Percentiles rank a stretch among this genome's conserved stretches.
Evolutionary conservation across 768 basidiomycete genomes (phyloP).

Genomic region (Pluteus cervinus): DNA sequence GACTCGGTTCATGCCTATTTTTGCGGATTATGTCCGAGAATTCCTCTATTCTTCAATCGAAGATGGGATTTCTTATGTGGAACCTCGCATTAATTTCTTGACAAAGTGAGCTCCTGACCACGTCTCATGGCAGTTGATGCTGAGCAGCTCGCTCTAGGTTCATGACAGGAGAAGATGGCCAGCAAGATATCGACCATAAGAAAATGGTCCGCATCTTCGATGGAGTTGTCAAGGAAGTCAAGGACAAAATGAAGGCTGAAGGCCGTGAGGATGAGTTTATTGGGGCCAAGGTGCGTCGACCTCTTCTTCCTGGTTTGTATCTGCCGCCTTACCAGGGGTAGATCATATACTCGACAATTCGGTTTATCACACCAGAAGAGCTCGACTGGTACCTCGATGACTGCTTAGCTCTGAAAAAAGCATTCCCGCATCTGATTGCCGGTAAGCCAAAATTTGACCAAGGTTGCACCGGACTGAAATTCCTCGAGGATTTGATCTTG

Average conservation of each 20-base stretch:
- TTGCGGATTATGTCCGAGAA: conserved; percentile 50
- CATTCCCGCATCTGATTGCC: conserved; percentile 67
- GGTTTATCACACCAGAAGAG: conserved; percentile 47
- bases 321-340: conserved; percentile 15
- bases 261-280: conserved; percentile 58
- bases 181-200: conserved; percentile 50
- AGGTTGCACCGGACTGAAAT: conserved; percentile 3
- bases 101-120: conserved; percentile 35
- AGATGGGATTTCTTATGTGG: conserved; percentile 69
- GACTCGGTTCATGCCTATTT: conserved; percentile 51
- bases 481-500: conserved; percentile 65
- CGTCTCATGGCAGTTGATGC: background rate
- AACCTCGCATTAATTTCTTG: conserved; percentile 62
- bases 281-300: conserved; percentile 52
- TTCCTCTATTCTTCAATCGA: conserved; percentile 58
- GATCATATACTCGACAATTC: conserved; percentile 69
- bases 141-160: conserved; percentile 27
- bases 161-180: conserved; percentile 53
- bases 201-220: conserved; percentile 55
- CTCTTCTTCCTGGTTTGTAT: background rate
- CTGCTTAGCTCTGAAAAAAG: conserved; percentile 65
- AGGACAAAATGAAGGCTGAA: conserved; percentile 40
- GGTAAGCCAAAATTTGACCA: conserved; percentile 30
- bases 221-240: conserved; percentile 45
- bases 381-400: conserved; percentile 68